Evolutionary conservation across 305 asterid genomes (phyloP).

Genomic region (Fraxinus baroniana): DNA sequence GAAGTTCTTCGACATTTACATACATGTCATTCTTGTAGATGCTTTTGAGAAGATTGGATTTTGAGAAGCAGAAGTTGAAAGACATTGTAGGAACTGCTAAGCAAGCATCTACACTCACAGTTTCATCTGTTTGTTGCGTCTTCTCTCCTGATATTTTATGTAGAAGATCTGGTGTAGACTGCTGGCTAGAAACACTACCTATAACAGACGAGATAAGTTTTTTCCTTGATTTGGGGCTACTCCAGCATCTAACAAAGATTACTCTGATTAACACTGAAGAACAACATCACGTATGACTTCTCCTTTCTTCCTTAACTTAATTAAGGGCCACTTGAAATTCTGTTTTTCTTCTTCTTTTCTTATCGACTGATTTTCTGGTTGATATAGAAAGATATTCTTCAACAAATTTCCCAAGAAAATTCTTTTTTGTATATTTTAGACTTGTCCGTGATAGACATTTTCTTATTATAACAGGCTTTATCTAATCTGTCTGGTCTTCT

Average conservation of each 20-base stretch:
- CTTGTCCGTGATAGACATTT: not conserved
- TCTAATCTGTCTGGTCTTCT: conserved; percentile 41
- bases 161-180: conserved; percentile 45
- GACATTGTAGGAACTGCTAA: conserved; percentile 27
- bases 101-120: conserved; percentile 28
- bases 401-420: not conserved
- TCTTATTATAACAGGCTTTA: conserved; percentile 46
- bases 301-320: conserved; percentile 15
- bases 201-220: conserved; percentile 70
- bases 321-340: conserved; percentile 10
- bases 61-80: conserved; percentile 56
- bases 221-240: conserved; percentile 62
- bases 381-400: not conserved
- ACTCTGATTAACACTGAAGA: conserved; percentile 46
- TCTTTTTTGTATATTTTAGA: not conserved
- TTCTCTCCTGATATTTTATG: conserved; percentile 53
- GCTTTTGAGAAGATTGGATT: conserved; percentile 59
- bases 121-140: conserved; percentile 55
- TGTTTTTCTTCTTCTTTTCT: not conserved
- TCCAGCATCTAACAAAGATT: conserved; percentile 54
- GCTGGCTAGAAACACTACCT: conserved; percentile 66
- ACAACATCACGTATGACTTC: conserved; percentile 45
- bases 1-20: conserved; percentile 21
- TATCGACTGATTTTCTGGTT: conserved; percentile 11
- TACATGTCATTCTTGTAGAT: conserved; percentile 35